Conservation (phyloP, 352 stramenopile genomes). For the Phytophthora ohioensis region DNA sequence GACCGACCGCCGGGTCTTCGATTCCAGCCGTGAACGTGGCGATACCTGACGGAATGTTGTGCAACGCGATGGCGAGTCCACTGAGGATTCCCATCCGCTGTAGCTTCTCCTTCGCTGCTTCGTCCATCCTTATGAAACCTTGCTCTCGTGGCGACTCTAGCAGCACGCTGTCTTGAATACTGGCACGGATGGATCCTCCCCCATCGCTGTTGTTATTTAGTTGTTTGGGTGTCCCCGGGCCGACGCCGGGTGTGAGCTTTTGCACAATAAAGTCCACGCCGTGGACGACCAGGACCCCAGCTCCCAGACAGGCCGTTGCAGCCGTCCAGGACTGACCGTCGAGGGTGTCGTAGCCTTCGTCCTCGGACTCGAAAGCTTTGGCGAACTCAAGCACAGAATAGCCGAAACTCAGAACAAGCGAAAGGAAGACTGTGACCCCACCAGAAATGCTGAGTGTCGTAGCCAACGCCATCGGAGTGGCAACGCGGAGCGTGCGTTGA, state of each 20-base stretch:
- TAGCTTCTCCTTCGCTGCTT: conserved; percentile 60
- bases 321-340: conserved; percentile 69
- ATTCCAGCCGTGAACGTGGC: conserved; percentile 94
- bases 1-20: conserved; percentile 87
- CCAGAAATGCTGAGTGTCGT: conserved; percentile 67
- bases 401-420: conserved; percentile 71
- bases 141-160: conserved; percentile 36
- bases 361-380: conserved; percentile 39
- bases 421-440: conserved; percentile 81
- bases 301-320: conserved; percentile 86
- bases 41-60: conserved; percentile 98
- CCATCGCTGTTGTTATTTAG: not conserved
- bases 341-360: conserved; percentile 29
- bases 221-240: conserved; percentile 26
- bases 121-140: conserved; percentile 47
- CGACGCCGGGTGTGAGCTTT: conserved; percentile 42
- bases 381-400: conserved; percentile 45
- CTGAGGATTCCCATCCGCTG: conserved; percentile 92
- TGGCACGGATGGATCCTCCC: conserved; percentile 13
- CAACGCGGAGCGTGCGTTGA: conserved; percentile 54
- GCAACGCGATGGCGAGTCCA: conserved; percentile 93
- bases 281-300: conserved; percentile 71
- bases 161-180: conserved; percentile 37
- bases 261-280: conserved; percentile 55
- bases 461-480: conserved; percentile 60